Base-by-base conservation (phyloP, 352 stramenopile species). In the Globisporangium acanthophoron region DNA sequence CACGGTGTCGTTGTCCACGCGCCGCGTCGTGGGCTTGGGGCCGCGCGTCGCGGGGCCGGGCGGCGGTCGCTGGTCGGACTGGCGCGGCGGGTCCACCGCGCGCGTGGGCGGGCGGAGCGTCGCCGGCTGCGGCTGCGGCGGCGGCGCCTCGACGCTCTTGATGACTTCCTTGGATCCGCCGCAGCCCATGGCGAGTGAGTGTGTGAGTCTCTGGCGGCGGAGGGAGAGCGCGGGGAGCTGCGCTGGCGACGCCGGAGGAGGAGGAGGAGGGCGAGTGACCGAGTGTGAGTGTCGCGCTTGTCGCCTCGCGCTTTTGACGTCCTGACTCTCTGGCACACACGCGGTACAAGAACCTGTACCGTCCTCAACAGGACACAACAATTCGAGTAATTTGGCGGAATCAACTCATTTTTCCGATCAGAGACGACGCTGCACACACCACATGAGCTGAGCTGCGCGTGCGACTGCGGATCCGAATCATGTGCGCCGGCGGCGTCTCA, bases 1-100 rank as follows among this genome's bases (percentile, higher is more conserved):
- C 47, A 94, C 82, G 7, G 78, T 87, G 50, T 73, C 68, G 62
- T 79, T 80, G 29, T 29, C 43, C 27, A 45, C n/a, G 56, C 59
- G 60, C 0, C 66, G 13, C 24, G 62, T 27, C 58, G 29, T n/a
- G 3, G 45, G 50, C 9, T 58, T 51, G 21, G 27, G 48, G 3
- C 48, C 33, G 33, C 11, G 9, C 15, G 40, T 60, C 51, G 18
- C 27, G 9, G 44, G 31, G 4, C 13, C 60, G 24, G 50, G 29
- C 33, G 52, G 24, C 18, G 20, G 16, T 20, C 35, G 43, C 37
- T 5, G 8, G 15, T 50, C 18, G n/a, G 12, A 45, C n/a, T 33
- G 9, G 5, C 21, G 43, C 20, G 27, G 31, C 47, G 37, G 37
- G 37, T 43, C 12, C 33, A 18, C 15, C 40, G 24, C 6, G 52